A percentile compares a stretch with the other conserved stretches of the same genome.
Conservation (phyloP, 495 filamentous ascomycete genomes). For the Neurospora sp. region DNA sequence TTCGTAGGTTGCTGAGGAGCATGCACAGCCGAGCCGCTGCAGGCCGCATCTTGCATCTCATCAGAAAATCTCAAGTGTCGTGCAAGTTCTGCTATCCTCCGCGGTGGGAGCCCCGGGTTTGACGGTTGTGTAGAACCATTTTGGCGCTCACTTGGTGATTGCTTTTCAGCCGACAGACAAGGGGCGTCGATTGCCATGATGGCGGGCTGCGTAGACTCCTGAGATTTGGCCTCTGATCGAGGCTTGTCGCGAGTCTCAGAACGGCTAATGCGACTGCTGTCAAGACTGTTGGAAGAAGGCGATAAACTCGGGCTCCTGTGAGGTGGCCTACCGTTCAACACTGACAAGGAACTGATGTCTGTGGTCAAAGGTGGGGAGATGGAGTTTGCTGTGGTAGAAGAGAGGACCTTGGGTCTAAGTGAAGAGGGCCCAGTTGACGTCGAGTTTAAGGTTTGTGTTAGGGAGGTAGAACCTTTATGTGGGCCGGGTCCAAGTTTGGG, state of each 20-base stretch:
- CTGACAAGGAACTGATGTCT: neutral
- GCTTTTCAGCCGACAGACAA: constrained; percentile 1
- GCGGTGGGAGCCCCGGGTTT: neutral
- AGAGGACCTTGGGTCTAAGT: neutral
- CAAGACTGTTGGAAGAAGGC: neutral
- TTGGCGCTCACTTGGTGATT: neutral
- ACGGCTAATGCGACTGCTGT: neutral
- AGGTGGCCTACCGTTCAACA: constrained; percentile 2
- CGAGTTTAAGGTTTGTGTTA: neutral
- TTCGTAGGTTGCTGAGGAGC: neutral
- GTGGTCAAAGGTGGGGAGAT: neutral
- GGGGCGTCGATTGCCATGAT: neutral
- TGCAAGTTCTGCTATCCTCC: neutral
- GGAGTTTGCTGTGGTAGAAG: neutral
- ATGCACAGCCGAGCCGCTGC: neutral
- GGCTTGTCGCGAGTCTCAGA: neutral
- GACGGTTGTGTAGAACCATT: neutral
- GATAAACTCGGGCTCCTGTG: constrained; percentile 10
- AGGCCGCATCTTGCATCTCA: neutral
- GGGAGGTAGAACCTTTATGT: neutral
- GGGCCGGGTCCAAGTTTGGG: constrained; percentile 3
- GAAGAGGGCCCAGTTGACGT: neutral
- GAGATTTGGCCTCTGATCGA: neutral
- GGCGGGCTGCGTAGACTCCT: neutral
- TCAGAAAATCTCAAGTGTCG: neutral